A percentile compares a stretch with the other conserved stretches of the same genome.
phyloP scores from a whole-genome alignment of 106 monocot genomes.

The Platanthera guangdongensis region DNA sequence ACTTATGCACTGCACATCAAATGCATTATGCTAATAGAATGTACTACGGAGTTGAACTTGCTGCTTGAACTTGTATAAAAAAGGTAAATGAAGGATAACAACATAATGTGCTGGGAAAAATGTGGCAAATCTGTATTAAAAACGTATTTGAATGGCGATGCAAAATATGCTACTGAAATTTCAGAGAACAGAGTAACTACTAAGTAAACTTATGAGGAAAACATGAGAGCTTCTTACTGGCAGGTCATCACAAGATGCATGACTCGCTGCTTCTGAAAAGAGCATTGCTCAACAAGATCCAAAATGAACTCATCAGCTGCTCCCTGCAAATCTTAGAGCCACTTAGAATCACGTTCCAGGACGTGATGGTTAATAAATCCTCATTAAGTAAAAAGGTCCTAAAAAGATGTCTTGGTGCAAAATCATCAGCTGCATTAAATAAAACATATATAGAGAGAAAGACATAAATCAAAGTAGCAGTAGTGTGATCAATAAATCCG shows the following conservation, averaged over 20 bases:
- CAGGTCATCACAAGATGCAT: slow-evolving; percentile 97
- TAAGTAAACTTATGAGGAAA: not conserved
- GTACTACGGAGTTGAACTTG: not conserved
- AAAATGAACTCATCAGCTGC: slow-evolving; percentile 87
- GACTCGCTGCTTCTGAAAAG: slow-evolving; percentile 95
- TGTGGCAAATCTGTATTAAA: not conserved
- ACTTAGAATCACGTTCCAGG: not conserved
- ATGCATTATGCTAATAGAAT: not conserved
- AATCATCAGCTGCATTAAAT: not conserved
- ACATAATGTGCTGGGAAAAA: not conserved
- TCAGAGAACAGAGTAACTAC: not conserved
- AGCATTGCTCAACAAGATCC: slow-evolving; percentile 96
- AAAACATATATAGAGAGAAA: not conserved
- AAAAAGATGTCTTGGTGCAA: not conserved
- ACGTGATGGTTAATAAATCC: not conserved
- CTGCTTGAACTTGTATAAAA: not conserved
- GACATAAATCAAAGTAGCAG: not conserved
- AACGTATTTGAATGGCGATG: not conserved
- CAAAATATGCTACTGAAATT: not conserved
- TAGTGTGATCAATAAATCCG: not conserved
- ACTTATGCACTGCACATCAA: not conserved
- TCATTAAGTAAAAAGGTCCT: not conserved
- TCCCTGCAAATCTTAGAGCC: slow-evolving; percentile 37
- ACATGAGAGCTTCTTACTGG: slow-evolving; percentile 30
- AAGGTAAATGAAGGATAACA: too few species aligned